Conservation (phyloP, 2,329 filamentous ascomycete species). For the Lasiodiplodia hormozganensis region DNA sequence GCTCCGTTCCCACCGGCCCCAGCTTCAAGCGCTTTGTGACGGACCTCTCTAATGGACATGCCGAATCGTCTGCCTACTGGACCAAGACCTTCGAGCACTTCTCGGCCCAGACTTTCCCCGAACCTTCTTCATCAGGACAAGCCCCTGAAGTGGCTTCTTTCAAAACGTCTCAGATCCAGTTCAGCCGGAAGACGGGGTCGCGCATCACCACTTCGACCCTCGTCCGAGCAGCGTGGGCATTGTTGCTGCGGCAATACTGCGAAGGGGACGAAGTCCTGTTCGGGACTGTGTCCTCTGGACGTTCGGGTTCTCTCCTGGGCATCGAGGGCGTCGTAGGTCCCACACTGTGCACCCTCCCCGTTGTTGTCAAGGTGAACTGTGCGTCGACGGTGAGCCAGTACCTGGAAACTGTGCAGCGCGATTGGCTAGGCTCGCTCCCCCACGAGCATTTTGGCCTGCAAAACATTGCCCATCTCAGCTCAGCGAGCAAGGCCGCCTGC, state of each 20-base stretch:
- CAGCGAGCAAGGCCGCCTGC: slow-evolving; percentile 59
- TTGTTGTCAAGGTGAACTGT: slow-evolving; percentile 41
- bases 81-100: slow-evolving; percentile 35
- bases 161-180: too few relatives aligned
- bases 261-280: slow-evolving; percentile 41
- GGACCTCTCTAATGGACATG: slow-evolving; percentile 38
- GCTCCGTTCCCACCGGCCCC: too few relatives aligned
- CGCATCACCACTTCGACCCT: slow-evolving; percentile 35
- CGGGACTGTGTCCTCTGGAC: slow-evolving; percentile 46
- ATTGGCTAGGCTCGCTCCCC: slow-evolving; percentile 1
- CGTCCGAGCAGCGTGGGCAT: slow-evolving; percentile 44
- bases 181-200: slow-evolving; percentile 44
- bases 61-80: slow-evolving; percentile 43
- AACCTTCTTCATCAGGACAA: slow-evolving; percentile 42
- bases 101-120: slow-evolving; percentile 39
- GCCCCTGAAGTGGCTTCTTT: background rate
- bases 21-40: too few relatives aligned
- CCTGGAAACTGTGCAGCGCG: slow-evolving; percentile 28
- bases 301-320: slow-evolving; percentile 44
- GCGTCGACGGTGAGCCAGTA: slow-evolving; percentile 37
- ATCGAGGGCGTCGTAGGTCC: slow-evolving; percentile 47
- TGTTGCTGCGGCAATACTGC: slow-evolving; percentile 39
- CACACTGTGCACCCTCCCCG: slow-evolving; percentile 48
- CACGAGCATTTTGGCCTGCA: slow-evolving; percentile 41
- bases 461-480: slow-evolving; percentile 46